Evolutionary conservation across 306 rosid genomes (phyloP).

Genomic region (Cucumis sativus): Cucumber_9930_V3 NC_026660.2:8665501-8666000

Average conservation of each 20-base stretch:
- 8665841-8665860: constrained; percentile 58
- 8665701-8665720: constrained; percentile 71
- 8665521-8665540: constrained; percentile 17
- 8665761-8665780: constrained; percentile 48
- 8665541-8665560: constrained; percentile 29
- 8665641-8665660: constrained; percentile 35
- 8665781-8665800: constrained; percentile 61
- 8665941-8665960: background rate
- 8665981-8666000: constrained; percentile 22
- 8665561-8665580: constrained; percentile 86
- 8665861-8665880: constrained; percentile 56
- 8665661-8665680: constrained; percentile 21
- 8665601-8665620: constrained; percentile 79
- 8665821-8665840: constrained; percentile 76
- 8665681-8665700: constrained; percentile 37
- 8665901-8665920: constrained; percentile 50
- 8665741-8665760: constrained; percentile 44
- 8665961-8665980: constrained; percentile 5
- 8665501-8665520: constrained; percentile 66
- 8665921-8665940: constrained; percentile 16
- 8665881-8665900: constrained; percentile 83
- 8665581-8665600: constrained; percentile 78
- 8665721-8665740: constrained; percentile 80
- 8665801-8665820: constrained; percentile 85
- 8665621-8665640: constrained; percentile 33